These are phyloP conservation scores for Boletus huronensis DNA, from an alignment of 768 basidiomycete species.

Conservation along the genomic window DNA sequence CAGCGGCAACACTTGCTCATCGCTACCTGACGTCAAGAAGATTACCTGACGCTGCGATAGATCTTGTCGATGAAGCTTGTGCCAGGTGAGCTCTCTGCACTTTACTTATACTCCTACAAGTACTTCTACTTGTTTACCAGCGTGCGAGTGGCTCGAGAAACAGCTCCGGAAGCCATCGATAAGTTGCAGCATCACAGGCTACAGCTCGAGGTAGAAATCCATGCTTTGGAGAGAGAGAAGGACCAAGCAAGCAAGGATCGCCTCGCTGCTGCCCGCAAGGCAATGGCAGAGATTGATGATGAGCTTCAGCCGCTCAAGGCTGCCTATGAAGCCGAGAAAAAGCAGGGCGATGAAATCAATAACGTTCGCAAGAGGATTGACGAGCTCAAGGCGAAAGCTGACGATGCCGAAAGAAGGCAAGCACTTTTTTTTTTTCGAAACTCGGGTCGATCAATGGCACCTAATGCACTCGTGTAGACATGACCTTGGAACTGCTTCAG, in stretches of 20 bases:
- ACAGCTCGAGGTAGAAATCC: slow-evolving; percentile 91
- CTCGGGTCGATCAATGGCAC: background rate
- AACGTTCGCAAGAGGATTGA: slow-evolving; percentile 78
- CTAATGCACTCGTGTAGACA: slow-evolving; percentile 37
- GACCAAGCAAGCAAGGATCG: slow-evolving; percentile 86
- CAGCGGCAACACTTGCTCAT: slow-evolving; percentile 87
- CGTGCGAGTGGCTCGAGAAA: slow-evolving; percentile 90
- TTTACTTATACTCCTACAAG: background rate
- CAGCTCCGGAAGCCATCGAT: slow-evolving; percentile 91
- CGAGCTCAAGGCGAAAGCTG: slow-evolving; percentile 85
- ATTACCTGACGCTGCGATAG: slow-evolving; percentile 84
- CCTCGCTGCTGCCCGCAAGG: slow-evolving; percentile 66
- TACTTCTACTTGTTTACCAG: slow-evolving; percentile 34
- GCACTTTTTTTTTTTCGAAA: slow-evolving; percentile 16
- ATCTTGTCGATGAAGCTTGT: slow-evolving; percentile 89
- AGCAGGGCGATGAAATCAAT: slow-evolving; percentile 76
- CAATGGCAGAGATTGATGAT: slow-evolving; percentile 81
- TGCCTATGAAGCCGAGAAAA: slow-evolving; percentile 85
- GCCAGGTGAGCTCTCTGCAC: slow-evolving; percentile 55
- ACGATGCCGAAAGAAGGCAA: slow-evolving; percentile 86
- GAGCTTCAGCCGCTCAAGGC: slow-evolving; percentile 77
- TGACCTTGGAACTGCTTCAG: slow-evolving; percentile 76
- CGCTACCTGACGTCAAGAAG: slow-evolving; percentile 84
- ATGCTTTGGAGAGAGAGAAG: slow-evolving; percentile 91
- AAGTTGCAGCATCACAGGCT: slow-evolving; percentile 84